Evolutionary conservation across 768 basidiomycete genomes (phyloP), one percentile per base, ranked within the genome.

Genomic region (Termitomyces sp.): DNA sequence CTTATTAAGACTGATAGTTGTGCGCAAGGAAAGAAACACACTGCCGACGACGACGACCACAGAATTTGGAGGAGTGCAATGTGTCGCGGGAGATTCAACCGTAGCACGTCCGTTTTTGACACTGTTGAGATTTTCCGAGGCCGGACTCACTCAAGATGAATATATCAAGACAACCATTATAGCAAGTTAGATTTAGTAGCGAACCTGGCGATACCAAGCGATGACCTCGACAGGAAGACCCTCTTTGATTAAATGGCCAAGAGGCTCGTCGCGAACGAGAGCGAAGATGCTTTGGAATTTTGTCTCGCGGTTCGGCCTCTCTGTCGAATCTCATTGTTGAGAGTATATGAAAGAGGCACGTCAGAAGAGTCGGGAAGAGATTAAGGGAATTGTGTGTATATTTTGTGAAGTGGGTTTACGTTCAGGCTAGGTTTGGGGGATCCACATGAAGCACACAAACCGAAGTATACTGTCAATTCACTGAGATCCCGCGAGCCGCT

Each of bases 61-160:
- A n/a, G n/a, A n/a, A n/a, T n/a, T n/a, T n/a, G n/a, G n/a, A n/a
- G n/a, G n/a, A n/a, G n/a, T n/a, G n/a, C n/a, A n/a, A n/a, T n/a
- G n/a, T n/a, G n/a, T n/a, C n/a, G n/a, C n/a, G n/a, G n/a, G n/a
- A n/a, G n/a, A n/a, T n/a, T n/a, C n/a, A n/a, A n/a, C n/a, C n/a
- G n/a, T n/a, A n/a, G n/a, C n/a, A n/a, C n/a, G n/a, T 2, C 93
- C 95, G 38, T 93, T 91, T 0, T 93, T 94, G 7, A 92, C 89
- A 73, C 97, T 98, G 79, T 93, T n/a, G n/a, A n/a, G n/a, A n/a
- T n/a, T n/a, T n/a, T n/a, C n/a, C n/a, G n/a, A n/a, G n/a, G n/a
- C n/a, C n/a, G n/a, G n/a, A n/a, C n/a, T n/a, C n/a, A 89, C 65
- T 95, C 83, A 53, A 98, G 76, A 70, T 81, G n/a, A n/a, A n/a